Base-by-base conservation (phyloP, 306 rosid species). In the Carpinus viminea region DNA sequence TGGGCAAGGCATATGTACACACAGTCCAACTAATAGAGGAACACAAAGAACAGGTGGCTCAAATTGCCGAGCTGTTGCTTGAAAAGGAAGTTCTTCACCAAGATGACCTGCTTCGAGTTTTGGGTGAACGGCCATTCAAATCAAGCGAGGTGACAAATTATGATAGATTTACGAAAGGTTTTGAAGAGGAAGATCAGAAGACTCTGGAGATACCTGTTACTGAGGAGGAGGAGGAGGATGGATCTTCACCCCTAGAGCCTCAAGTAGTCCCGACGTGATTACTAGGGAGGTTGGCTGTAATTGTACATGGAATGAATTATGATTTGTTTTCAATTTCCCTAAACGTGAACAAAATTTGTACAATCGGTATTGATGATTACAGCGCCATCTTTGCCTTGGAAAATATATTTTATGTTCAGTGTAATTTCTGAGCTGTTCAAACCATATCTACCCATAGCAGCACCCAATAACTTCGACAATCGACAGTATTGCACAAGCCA, bases 81-180 rank as follows among this genome's bases (percentile, higher is more conserved):
- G 96, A 92, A 71, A 95, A 95, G 85, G 98, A 95, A 83, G 98
- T 95, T n/a, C 95, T 95, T 85, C 97, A 91, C 85, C 98, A 87
- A 78, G 95, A 94, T 0, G 98, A 92, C 80, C 81, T 94, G 86
- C 12, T 81, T 52, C 83, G 72, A 45, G 83, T 95, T 51, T 76
- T 92, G 82, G 98, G 98, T 0, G 89, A 87, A 73, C 83, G 98
- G 7, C 98, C 98, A 12, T 95, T 85, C 81, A 78, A 88, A 78
- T 15, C 87, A 0, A 41, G 34, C 16, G 98, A 95, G 85, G 26
- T 70, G 12, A 85, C 87, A 36, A 90, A 92, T 48, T 95, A 92
- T 28, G 96, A 92, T 65, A 87, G 72, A 87, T 95, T 84, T 85
- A 92, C 85, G 80, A 83, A 78, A 72, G 98, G 97, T 47, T 95